phyloP scores from a whole-genome alignment of 2,329 filamentous ascomycete species.

The Sporothrix dimorphospora region DNA sequence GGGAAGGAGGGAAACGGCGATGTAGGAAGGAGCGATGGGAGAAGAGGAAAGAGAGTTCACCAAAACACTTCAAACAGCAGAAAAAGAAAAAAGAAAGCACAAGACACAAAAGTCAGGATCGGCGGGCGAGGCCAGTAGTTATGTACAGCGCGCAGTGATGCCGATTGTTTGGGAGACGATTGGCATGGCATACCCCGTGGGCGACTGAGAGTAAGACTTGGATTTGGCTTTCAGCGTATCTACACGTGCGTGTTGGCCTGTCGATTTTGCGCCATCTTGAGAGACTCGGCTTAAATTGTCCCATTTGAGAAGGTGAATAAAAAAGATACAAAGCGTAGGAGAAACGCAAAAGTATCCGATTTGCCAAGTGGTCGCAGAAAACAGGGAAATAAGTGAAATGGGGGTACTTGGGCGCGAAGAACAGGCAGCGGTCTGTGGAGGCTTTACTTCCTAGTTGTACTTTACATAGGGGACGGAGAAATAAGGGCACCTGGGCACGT shows the following conservation, averaged over 20 bases:
- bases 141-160: not conserved
- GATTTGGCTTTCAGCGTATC: not conserved
- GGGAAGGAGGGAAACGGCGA: not conserved
- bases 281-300: not conserved
- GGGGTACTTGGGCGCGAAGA: not conserved
- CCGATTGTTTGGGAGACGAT: not conserved
- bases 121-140: slow-evolving; percentile 1
- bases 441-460: not conserved
- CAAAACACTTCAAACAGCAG: no score
- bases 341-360: not conserved
- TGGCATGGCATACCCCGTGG: slow-evolving; percentile 1
- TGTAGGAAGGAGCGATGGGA: not conserved
- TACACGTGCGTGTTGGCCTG: slow-evolving; percentile 1
- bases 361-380: not conserved
- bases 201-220: not conserved
- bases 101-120: not conserved
- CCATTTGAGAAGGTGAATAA: slow-evolving; percentile 5
- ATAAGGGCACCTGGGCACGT: not conserved
- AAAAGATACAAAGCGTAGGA: slow-evolving; percentile 1
- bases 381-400: slow-evolving; percentile 12
- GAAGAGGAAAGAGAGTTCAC: not conserved
- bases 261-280: not conserved
- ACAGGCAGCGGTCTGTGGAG: not conserved
- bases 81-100: not conserved
- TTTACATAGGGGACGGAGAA: not conserved